Conservation (phyloP, 2,329 filamentous ascomycete genomes). For the Clarireedia hainanense region DNA sequence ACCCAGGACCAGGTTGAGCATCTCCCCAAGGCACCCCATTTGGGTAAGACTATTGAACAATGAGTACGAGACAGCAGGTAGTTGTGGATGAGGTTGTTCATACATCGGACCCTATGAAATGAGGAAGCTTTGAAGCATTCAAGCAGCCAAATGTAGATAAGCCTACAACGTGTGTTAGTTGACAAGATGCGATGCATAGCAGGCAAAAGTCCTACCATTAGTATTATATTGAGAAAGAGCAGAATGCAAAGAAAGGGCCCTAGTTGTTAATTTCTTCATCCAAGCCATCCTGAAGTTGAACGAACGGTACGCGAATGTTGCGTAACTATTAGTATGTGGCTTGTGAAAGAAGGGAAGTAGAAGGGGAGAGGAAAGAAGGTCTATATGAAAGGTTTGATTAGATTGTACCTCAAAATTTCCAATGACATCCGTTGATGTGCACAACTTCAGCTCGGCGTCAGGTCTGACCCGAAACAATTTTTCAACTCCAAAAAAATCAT, state of each 20-base stretch:
- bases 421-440: not conserved
- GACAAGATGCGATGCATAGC: not conserved
- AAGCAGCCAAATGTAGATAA: constrained; percentile 27
- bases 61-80: not conserved
- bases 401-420: not conserved
- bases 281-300: constrained; percentile 1
- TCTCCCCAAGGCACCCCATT: constrained; percentile 44
- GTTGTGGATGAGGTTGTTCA: not conserved
- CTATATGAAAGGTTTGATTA: not conserved
- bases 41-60: constrained; percentile 28
- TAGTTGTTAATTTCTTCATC: constrained; percentile 2
- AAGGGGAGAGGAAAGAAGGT: not conserved
- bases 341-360: not conserved
- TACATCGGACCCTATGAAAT: constrained; percentile 37
- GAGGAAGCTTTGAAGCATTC: constrained; percentile 26
- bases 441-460: constrained; percentile 7
- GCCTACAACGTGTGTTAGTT: constrained; percentile 1
- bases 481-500: not conserved
- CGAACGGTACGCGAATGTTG: not conserved
- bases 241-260: constrained; percentile 3
- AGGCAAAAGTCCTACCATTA: not conserved
- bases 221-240: constrained; percentile 7
- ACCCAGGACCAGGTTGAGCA: constrained; percentile 26
- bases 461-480: not conserved
- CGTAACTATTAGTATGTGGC: not conserved